Conservation (phyloP, 1,139 yeast species). For the Blastobotrys aristatus region DNA sequence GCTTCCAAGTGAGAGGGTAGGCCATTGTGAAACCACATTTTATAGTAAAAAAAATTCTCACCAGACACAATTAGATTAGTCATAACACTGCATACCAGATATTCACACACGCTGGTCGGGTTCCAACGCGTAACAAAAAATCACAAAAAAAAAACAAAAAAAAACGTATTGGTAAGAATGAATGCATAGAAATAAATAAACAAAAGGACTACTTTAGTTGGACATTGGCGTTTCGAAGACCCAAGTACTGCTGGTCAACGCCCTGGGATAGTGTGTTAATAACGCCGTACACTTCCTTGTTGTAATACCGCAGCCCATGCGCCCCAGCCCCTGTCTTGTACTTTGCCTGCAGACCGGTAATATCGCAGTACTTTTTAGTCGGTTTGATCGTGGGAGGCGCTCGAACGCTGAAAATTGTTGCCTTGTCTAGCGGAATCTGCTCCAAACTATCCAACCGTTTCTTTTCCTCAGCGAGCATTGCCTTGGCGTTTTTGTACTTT, state of each 20-base stretch:
- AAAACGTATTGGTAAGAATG: not conserved
- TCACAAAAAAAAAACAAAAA: not conserved
- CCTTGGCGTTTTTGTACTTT: slow-evolving; percentile 72
- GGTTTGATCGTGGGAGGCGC: slow-evolving; percentile 92
- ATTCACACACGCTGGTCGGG: no score
- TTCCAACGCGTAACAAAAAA: no score
- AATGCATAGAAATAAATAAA: not conserved
- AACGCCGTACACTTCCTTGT: slow-evolving; percentile 79
- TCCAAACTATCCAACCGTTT: slow-evolving; percentile 43
- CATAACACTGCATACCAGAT: no score
- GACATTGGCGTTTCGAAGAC: slow-evolving; percentile 83
- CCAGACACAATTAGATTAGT: no score
- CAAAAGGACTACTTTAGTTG: slow-evolving; percentile 50
- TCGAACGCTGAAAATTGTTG: slow-evolving; percentile 44
- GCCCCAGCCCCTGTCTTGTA: slow-evolving; percentile 61
- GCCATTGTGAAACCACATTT: no score
- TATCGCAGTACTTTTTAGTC: slow-evolving; percentile 80
- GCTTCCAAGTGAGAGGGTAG: no score
- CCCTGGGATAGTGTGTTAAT: slow-evolving; percentile 81
- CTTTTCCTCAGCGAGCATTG: slow-evolving; percentile 71
- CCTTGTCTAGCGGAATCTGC: slow-evolving; percentile 23
- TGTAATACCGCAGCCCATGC: slow-evolving; percentile 72
- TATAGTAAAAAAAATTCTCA: no score
- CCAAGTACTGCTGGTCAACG: slow-evolving; percentile 87
- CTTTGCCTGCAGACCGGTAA: slow-evolving; percentile 79